Conservation (phyloP, 208 protist genomes). For the Acanthamoeba rhysodes region DNA sequence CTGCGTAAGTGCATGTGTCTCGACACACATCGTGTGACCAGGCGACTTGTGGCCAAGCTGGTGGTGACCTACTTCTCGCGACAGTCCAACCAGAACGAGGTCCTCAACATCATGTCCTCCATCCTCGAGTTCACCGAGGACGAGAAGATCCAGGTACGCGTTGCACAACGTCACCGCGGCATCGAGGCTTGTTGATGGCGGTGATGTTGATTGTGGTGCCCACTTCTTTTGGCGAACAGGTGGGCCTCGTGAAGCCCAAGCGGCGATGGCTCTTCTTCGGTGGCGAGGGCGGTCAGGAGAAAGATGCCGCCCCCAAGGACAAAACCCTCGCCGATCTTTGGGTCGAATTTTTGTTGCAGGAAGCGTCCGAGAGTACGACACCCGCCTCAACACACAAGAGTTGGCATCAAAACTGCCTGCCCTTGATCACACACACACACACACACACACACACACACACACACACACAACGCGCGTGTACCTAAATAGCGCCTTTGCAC, state of each 20-base stretch:
- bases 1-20: neutral
- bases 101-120: conserved; percentile 49
- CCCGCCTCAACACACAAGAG: neutral
- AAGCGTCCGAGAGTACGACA: conserved; percentile 24
- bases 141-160: conserved; percentile 27
- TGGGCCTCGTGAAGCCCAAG: conserved; percentile 19
- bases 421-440: too few species aligned
- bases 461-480: too few species aligned
- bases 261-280: conserved; percentile 28
- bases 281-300: neutral
- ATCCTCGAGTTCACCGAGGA: conserved; percentile 54
- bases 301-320: neutral
- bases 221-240: neutral
- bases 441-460: too few species aligned
- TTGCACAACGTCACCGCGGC: neutral
- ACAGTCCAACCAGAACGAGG: neutral
- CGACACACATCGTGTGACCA: neutral
- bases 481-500: too few species aligned
- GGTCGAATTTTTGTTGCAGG: conserved; percentile 32
- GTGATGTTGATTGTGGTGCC: too few species aligned
- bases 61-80: conserved; percentile 46
- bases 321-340: conserved; percentile 12
- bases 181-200: too few species aligned
- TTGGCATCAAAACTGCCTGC: too few species aligned
- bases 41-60: conserved; percentile 24